These are phyloP conservation scores for Leccinum rimulosum DNA, from an alignment of 768 basidiomycete genomes.

Conservation along the genomic window DNA sequence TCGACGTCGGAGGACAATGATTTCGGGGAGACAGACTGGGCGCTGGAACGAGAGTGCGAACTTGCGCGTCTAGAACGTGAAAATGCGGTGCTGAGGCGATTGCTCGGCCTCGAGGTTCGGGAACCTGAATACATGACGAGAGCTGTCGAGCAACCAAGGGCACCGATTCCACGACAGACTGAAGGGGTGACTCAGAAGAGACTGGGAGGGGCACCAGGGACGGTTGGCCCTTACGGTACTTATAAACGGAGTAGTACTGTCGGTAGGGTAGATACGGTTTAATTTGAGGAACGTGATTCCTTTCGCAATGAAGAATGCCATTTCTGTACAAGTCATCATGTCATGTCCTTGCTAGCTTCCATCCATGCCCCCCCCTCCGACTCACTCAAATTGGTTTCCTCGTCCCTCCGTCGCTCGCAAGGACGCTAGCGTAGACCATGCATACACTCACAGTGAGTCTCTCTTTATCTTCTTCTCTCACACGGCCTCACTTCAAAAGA, in stretches of 20 bases:
- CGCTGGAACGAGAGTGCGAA: conserved; percentile 89
- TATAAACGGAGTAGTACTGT: conserved; percentile 34
- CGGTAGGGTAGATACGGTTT: conserved; percentile 15
- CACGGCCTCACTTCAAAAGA: conserved; percentile 10
- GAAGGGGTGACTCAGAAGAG: conserved; percentile 21
- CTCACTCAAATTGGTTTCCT: conserved; percentile 15
- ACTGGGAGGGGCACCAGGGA: conserved; percentile 35
- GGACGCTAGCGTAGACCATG: too few relatives aligned
- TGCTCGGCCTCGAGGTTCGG: conserved; percentile 53
- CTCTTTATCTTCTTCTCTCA: background rate
- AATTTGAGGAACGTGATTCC: background rate
- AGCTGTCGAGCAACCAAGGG: conserved; percentile 13
- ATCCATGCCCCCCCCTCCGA: background rate
- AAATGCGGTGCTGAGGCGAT: conserved; percentile 74
- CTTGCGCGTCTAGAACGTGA: conserved; percentile 83
- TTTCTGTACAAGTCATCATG: conserved; percentile 2
- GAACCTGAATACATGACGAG: conserved; percentile 14
- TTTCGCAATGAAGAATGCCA: background rate
- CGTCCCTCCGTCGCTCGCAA: conserved; percentile 6
- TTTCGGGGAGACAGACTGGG: conserved; percentile 50
- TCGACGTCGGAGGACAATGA: conserved; percentile 9
- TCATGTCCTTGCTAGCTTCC: conserved; percentile 10
- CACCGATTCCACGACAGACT: conserved; percentile 11
- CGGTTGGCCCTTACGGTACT: conserved; percentile 44
- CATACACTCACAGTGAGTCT: conserved; percentile 1